phyloP scores from a whole-genome alignment of 2,329 filamentous ascomycete genomes.

The Aureobasidium musti region DNA sequence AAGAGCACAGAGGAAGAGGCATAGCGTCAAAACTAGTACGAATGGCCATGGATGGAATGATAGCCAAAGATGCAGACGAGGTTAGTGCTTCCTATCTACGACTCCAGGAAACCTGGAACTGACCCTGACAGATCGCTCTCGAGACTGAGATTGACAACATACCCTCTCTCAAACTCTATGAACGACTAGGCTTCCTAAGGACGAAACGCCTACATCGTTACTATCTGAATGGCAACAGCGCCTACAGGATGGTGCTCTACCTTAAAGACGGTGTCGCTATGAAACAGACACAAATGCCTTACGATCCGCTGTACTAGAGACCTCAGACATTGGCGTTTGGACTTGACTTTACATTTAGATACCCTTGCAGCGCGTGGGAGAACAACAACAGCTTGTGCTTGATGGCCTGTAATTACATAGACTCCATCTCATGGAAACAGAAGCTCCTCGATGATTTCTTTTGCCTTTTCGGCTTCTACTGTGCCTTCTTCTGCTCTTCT shows the following conservation, averaged over 20 bases:
- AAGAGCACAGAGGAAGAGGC: constrained; percentile 76
- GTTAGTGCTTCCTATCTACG: constrained; percentile 39
- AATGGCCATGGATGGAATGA: constrained; percentile 89
- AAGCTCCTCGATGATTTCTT: constrained; percentile 55
- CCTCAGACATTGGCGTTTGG: constrained; percentile 20
- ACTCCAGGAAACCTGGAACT: background rate
- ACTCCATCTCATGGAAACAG: constrained; percentile 37
- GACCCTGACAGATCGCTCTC: constrained; percentile 66
- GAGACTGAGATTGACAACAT: constrained; percentile 95
- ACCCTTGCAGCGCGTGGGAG: constrained; percentile 17
- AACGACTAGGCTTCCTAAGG: constrained; percentile 84
- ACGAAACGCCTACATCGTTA: constrained; percentile 94
- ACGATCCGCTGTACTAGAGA: constrained; percentile 26
- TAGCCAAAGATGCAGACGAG: constrained; percentile 79
- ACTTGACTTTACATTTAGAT: constrained; percentile 23
- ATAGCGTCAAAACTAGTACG: constrained; percentile 86
- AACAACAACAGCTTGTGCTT: background rate
- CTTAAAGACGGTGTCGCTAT: constrained; percentile 63
- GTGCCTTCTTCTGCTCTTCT: constrained; percentile 60
- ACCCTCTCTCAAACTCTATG: constrained; percentile 88
- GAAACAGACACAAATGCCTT: constrained; percentile 38
- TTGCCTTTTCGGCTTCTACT: constrained; percentile 62
- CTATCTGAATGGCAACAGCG: constrained; percentile 94
- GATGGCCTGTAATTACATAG: background rate
- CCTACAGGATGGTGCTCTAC: constrained; percentile 82